Conservation (phyloP, 2,329 filamentous ascomycete genomes). For the Aspergillus aculeatus region DNA sequence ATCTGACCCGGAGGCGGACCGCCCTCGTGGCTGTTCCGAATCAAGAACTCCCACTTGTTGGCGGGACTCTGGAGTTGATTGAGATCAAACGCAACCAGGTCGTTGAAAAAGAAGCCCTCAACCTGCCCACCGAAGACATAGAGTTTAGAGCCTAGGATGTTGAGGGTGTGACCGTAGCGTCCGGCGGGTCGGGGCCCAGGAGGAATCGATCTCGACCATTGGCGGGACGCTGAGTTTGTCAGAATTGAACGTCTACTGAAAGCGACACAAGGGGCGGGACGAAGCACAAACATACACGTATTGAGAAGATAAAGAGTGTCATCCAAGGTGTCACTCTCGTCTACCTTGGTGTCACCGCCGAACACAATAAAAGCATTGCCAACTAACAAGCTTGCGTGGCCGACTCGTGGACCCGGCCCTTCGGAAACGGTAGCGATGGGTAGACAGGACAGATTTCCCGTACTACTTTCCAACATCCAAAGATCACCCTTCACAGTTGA, state of each 20-base stretch:
- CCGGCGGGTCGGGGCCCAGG: constrained; percentile 82
- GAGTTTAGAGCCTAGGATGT: constrained; percentile 94
- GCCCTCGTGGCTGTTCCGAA: constrained; percentile 65
- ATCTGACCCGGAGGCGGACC: constrained; percentile 62
- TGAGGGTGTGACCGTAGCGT: constrained; percentile 92
- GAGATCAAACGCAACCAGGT: constrained; percentile 89
- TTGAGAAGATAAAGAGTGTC: constrained; percentile 96
- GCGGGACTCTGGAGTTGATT: constrained; percentile 89
- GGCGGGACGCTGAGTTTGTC: constrained; percentile 73
- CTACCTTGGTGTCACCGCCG: constrained; percentile 95
- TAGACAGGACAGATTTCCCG: constrained; percentile 80
- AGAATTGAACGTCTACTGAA: constrained; percentile 14
- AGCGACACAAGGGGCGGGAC: background rate
- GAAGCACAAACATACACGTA: constrained; percentile 70
- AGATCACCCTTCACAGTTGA: constrained; percentile 94
- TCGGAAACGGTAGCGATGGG: constrained; percentile 89
- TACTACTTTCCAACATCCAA: constrained; percentile 93
- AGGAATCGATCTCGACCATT: constrained; percentile 94
- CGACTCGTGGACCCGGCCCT: constrained; percentile 90
- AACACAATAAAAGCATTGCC: constrained; percentile 99
- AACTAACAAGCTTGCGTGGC: constrained; percentile 88
- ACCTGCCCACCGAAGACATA: constrained; percentile 98
- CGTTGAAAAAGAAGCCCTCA: constrained; percentile 97
- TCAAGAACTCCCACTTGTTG: constrained; percentile 93
- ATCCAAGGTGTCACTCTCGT: constrained; percentile 85